Evolutionary conservation across 129 eudicot genomes (phyloP), one percentile per base, ranked within the genome.

Genomic region (Helianthus tuberosus): DNA sequence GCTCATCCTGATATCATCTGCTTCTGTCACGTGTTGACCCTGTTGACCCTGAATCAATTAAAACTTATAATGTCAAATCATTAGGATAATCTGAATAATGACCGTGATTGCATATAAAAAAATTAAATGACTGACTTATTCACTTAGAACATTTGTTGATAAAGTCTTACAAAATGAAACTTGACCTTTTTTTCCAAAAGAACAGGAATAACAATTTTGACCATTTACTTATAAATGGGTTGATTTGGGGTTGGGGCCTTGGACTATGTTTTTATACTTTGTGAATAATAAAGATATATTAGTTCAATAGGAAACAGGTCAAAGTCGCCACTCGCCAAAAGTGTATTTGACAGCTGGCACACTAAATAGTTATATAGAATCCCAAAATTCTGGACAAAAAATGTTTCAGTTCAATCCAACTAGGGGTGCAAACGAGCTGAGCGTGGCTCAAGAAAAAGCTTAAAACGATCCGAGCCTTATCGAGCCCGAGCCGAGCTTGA

Each of bases 1-100:
- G 78, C 82, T 93, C 87, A 84, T 84, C 73, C 79, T 87, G 32
- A 93, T 85, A 69, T 80, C 67, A 66, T 87, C 91, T 60, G 96
- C 95, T 69, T 83, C 66, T 29, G 82, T 52, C 70, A 60, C 74
- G 1, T 68, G 84, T 61, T 85, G 82, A 66, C 74, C 92, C 52
- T 75, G 80, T 67, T 74, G 90, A 50, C 57, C 95, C 96, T 89
- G 84, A 75, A 59, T 41, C 71, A 71, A 29, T 52, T 54, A 47
- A 39, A 64, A 68, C 46, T 55, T 15, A 23, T n/a, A 53, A 64
- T 2, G 66, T 13, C 66, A 35, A 25, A 59, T 49, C 47, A 41
- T 70, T 77, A 47, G 20, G 1, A 41, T 41, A 41, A 46, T 65
- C 43, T 41, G 6, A 46, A 13, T 47, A 51, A 61, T 73, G 43